These are phyloP conservation scores for Francoa sonchifolia DNA, from an alignment of 441 rosid species.

Conservation along the genomic window DNA sequence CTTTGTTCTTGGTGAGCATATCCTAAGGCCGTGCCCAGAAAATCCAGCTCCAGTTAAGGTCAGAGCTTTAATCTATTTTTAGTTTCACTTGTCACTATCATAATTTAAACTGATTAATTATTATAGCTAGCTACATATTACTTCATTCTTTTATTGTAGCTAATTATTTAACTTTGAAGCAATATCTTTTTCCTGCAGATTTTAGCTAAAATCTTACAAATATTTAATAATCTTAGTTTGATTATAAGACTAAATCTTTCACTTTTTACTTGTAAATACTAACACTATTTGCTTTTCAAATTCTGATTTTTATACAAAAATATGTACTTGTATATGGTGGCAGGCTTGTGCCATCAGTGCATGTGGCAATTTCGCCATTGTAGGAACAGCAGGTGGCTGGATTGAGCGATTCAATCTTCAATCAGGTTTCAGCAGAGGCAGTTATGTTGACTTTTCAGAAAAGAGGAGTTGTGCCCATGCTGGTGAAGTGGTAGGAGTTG, in stretches of 20 bases:
- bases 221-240: too few relatives aligned
- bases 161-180: too few relatives aligned
- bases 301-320: too few relatives aligned
- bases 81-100: background rate
- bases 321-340: conserved; percentile 9
- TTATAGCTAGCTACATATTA: too few relatives aligned
- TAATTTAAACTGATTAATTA: background rate
- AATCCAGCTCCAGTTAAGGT: conserved; percentile 88
- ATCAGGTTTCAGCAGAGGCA: conserved; percentile 87
- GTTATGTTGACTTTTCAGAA: conserved; percentile 53
- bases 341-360: conserved; percentile 92
- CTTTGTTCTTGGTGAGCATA: conserved; percentile 95
- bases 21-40: conserved; percentile 79
- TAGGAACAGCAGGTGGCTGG: conserved; percentile 94
- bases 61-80: conserved; percentile 10
- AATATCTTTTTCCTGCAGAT: too few relatives aligned
- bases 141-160: background rate
- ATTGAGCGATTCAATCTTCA: conserved; percentile 94
- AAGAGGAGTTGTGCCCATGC: conserved; percentile 49
- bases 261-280: too few relatives aligned
- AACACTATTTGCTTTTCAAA: too few relatives aligned
- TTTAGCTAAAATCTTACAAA: too few relatives aligned
- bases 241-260: too few relatives aligned
- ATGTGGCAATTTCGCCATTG: conserved; percentile 89
- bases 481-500: conserved; percentile 86